Evolutionary conservation across 179 eudicot species (phyloP).

Genomic region (Carnegiea gigantea): DNA sequence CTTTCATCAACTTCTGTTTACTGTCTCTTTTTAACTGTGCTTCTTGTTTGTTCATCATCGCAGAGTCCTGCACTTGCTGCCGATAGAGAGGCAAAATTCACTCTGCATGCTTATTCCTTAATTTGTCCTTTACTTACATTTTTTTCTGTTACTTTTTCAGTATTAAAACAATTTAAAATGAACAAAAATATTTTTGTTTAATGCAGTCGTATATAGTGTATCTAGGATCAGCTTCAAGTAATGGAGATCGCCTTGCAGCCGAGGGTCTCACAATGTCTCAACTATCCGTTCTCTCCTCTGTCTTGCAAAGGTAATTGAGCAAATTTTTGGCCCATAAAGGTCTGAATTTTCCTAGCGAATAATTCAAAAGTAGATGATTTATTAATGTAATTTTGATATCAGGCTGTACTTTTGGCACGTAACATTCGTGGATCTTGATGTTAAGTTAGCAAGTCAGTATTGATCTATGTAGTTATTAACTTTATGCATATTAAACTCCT

Average conservation of each 20-base stretch:
- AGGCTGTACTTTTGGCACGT: neutral
- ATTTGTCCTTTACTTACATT: neutral
- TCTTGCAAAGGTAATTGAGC: neutral
- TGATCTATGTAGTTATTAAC: neutral
- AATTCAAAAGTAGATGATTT: too few relatives aligned
- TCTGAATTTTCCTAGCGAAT: too few relatives aligned
- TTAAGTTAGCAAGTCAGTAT: too few relatives aligned
- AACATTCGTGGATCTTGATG: too few relatives aligned
- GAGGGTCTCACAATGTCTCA: slow-evolving; percentile 4
- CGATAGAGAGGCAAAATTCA: neutral
- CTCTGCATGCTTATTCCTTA: neutral
- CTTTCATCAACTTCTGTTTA: neutral
- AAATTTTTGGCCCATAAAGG: too few relatives aligned
- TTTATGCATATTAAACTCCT: too few relatives aligned
- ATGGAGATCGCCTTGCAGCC: neutral
- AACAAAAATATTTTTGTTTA: neutral
- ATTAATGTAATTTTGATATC: neutral
- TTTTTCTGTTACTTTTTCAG: neutral
- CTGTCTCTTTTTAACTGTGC: neutral
- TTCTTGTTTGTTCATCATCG: neutral
- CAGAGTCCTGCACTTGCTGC: slow-evolving; percentile 3
- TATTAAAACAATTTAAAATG: neutral
- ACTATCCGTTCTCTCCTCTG: neutral
- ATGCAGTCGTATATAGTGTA: slow-evolving; percentile 16
- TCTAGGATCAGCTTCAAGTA: slow-evolving; percentile 2